phyloP scores from a whole-genome alignment of 176 grass and related monocot genomes.

The Musa acuminata region DNA sequence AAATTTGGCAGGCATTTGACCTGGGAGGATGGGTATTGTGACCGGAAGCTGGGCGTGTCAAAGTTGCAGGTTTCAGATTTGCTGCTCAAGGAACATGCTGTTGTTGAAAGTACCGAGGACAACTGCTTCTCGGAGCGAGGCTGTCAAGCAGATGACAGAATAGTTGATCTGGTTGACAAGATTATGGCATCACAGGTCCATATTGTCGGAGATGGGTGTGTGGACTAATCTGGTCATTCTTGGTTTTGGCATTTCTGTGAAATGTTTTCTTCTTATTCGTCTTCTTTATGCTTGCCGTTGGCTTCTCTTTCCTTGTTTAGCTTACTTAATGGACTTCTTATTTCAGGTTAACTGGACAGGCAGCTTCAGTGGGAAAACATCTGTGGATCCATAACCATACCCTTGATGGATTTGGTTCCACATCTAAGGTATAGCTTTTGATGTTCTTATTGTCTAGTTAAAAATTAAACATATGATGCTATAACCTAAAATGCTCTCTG shows the following conservation, averaged over 20 bases:
- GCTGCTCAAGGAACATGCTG: constrained; percentile 23
- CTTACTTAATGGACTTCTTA: constrained; percentile 16
- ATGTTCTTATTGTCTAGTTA: background rate
- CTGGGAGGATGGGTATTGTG: constrained; percentile 38
- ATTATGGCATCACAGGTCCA: constrained; percentile 57
- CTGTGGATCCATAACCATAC: constrained; percentile 50
- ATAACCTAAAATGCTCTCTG: background rate
- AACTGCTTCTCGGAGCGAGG: constrained; percentile 8
- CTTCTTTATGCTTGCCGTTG: background rate
- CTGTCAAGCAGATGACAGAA: constrained; percentile 35
- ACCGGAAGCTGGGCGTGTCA: constrained; percentile 23
- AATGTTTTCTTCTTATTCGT: background rate
- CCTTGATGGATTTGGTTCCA: constrained; percentile 34
- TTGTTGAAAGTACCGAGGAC: background rate
- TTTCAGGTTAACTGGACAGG: constrained; percentile 55
- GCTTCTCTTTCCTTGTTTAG: constrained; percentile 11
- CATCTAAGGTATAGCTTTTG: constrained; percentile 42
- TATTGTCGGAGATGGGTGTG: constrained; percentile 54
- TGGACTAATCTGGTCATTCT: background rate
- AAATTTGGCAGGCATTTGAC: constrained; percentile 35
- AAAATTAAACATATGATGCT: background rate
- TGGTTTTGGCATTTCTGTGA: background rate
- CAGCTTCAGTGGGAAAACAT: constrained; percentile 58
- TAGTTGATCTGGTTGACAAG: constrained; percentile 44
- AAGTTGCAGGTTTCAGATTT: constrained; percentile 5